A percentile compares a stretch with the other conserved stretches of the same genome.
phyloP scores from a whole-genome alignment of 305 asterid species.

The Plantago rigida region DNA sequence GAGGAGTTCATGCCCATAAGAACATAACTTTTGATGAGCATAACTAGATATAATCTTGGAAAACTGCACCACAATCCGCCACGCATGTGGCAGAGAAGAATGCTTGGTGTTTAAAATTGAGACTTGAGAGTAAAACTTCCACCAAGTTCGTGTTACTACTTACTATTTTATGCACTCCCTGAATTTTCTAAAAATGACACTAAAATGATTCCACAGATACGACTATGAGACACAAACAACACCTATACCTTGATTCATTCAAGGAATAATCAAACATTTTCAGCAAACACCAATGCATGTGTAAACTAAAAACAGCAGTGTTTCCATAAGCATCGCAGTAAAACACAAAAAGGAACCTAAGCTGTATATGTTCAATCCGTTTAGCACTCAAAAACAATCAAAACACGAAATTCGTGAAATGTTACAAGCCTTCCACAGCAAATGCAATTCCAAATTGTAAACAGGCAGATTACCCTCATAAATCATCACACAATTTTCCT shows the following conservation, averaged over 20 bases:
- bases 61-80: too few species aligned
- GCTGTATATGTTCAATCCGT: constrained; percentile 9
- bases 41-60: too few species aligned
- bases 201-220: not conserved
- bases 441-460: too few species aligned
- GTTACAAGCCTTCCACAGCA: not conserved
- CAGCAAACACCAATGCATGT: too few species aligned
- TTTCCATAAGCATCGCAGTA: constrained; percentile 8
- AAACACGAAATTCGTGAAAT: not conserved
- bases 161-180: not conserved
- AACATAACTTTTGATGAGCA: too few species aligned
- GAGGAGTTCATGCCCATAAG: too few species aligned
- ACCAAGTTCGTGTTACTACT: not conserved
- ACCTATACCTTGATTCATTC: not conserved
- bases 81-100: too few species aligned
- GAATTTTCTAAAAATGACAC: not conserved
- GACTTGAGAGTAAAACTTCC: not conserved
- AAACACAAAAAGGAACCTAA: constrained; percentile 11
- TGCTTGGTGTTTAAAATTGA: too few species aligned
- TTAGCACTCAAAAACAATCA: constrained; percentile 5
- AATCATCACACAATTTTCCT: constrained; percentile 3
- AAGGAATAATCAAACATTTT: not conserved
- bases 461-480: constrained; percentile 8
- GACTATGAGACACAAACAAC: too few species aligned
- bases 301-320: too few species aligned